Base-by-base conservation (phyloP, 306 rosid species). In the Castanea sativa region DNA sequence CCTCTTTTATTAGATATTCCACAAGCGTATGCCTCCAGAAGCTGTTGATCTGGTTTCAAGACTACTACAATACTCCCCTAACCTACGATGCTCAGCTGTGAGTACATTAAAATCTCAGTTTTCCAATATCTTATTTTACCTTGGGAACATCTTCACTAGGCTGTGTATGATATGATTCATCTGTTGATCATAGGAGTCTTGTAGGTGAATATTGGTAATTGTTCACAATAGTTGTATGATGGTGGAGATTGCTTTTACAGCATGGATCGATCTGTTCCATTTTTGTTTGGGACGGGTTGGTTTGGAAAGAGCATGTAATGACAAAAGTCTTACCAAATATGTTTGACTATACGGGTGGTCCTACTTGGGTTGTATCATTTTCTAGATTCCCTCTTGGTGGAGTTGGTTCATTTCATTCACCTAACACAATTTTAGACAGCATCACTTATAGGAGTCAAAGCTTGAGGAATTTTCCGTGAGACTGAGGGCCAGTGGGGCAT, bases 21-120 rank as follows among this genome's bases (percentile, higher is more conserved):
- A 94, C 84, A 94, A 91, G 82, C 97, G 98, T 58, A 92, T 94
- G 98, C 98, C 98, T 60, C 97, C 97, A 63, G 98, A 94, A 84
- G 97, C 98, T 71, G 98, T 94, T 82, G 98, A 94, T 88, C 88
- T 94, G 78, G 98, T 94, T 74, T 94, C 98, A 59, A 89, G 98
- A 91, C 86, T 94, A 68, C 80, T 94, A 60, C 98, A 94, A 55
- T 94, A 94, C 89, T 94, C 98, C 35, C 98, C 98, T 29, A 91
- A 92, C 84, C 85, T 92, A 64, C 94, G 98, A 63, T 92, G 98
- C 91, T 27, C 91, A 79, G 93, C 98, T 76, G 98, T 94, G 88
- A 87, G 97, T 87, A 75, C 23, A n/a, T 30, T 25, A 55, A 49
- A 4, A 6, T 69, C n/a, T 41, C 58, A 25, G 8, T 5, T 45